Evolutionary conservation across 2,329 filamentous ascomycete genomes (phyloP).

Genomic region (Colletotrichum graminicola): DNA sequence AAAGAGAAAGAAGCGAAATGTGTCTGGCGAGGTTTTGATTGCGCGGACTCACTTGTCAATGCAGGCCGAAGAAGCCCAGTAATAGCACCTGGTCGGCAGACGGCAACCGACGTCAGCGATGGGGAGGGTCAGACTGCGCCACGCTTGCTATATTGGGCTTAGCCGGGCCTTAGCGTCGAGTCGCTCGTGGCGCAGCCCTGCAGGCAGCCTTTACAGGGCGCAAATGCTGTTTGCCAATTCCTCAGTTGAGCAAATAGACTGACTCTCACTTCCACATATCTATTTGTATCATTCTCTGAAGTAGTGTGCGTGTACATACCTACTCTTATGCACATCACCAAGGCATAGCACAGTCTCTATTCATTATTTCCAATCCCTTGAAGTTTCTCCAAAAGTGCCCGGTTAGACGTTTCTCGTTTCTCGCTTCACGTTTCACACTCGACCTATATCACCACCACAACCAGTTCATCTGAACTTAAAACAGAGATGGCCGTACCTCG

Average conservation of each 20-base stretch:
- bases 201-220: conserved; percentile 9
- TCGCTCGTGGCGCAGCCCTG: conserved; percentile 30
- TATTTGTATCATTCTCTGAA: neutral
- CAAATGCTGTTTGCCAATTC: conserved; percentile 10
- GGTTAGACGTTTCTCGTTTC: neutral
- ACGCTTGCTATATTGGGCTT: conserved; percentile 2
- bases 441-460: neutral
- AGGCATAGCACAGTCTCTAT: neutral
- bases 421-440: neutral
- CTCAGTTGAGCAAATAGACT: neutral
- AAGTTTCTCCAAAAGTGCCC: neutral
- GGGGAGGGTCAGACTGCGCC: conserved; percentile 30
- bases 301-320: neutral
- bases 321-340: conserved; percentile 1
- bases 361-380: conserved; percentile 1
- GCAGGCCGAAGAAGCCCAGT: conserved; percentile 36
- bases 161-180: conserved; percentile 13
- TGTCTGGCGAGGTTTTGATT: conserved; percentile 31
- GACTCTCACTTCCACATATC: neutral
- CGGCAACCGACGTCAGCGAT: conserved; percentile 45
- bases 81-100: conserved; percentile 16
- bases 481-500: conserved; percentile 52
- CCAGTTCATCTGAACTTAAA: neutral
- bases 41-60: conserved; percentile 35
- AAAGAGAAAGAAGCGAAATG: conserved; percentile 15